Conservation (phyloP, 495 filamentous ascomycete genomes). For the Daldinia loculata region DNA sequence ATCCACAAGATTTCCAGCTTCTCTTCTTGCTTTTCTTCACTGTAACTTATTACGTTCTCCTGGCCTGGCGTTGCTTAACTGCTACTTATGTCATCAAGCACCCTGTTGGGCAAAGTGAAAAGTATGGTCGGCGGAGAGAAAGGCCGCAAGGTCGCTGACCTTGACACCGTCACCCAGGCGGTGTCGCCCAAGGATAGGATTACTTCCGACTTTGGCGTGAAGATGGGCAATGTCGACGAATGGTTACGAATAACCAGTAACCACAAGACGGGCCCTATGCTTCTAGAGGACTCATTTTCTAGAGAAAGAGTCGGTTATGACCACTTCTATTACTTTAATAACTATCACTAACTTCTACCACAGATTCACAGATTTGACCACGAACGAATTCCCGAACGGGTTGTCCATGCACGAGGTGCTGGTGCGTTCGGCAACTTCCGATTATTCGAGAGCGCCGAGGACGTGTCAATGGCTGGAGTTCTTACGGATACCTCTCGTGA, state of each 20-base stretch:
- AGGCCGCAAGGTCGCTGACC: slow-evolving; percentile 52
- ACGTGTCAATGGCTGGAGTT: slow-evolving; percentile 75
- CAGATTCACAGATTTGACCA: slow-evolving; percentile 56
- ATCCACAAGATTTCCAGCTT: background rate
- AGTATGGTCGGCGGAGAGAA: slow-evolving; percentile 42
- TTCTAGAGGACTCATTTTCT: slow-evolving; percentile 85
- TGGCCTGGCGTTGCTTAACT: background rate
- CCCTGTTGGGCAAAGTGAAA: slow-evolving; percentile 36
- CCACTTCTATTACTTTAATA: slow-evolving; percentile 41
- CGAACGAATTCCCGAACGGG: slow-evolving; percentile 75
- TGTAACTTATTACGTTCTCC: background rate
- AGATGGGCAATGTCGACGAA: slow-evolving; percentile 76
- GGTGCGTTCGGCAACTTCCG: slow-evolving; percentile 88
- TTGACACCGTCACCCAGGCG: slow-evolving; percentile 49
- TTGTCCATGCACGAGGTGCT: slow-evolving; percentile 85
- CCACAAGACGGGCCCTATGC: slow-evolving; percentile 69
- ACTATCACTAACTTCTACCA: background rate
- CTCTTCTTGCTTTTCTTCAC: background rate
- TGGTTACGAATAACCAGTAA: slow-evolving; percentile 74
- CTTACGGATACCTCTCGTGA: slow-evolving; percentile 81
- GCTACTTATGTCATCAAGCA: slow-evolving; percentile 26
- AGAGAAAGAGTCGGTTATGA: slow-evolving; percentile 75
- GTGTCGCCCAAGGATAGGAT: slow-evolving; percentile 51
- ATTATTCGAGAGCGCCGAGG: slow-evolving; percentile 71
- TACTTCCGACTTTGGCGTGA: slow-evolving; percentile 82